Conservation (phyloP, 2,329 filamentous ascomycete species). For the Monosporascus sp. region DNA sequence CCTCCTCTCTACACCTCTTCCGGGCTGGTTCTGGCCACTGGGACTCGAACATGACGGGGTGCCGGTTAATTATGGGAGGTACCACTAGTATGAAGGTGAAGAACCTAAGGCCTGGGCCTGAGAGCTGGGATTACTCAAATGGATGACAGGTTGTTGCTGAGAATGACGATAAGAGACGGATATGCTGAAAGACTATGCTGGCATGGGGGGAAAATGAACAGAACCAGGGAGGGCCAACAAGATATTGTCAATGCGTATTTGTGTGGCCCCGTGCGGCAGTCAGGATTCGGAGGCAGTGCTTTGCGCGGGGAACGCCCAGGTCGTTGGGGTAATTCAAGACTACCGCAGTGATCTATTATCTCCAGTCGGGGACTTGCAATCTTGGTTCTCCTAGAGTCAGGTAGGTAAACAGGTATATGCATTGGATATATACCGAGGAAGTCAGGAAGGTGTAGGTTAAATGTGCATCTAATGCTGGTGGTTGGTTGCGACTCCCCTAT, state of each 20-base stretch:
- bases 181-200: neutral
- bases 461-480: too few relatives aligned
- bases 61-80: neutral
- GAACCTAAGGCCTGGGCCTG: too few relatives aligned
- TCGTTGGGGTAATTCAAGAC: too few relatives aligned
- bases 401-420: too few relatives aligned
- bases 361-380: too few relatives aligned
- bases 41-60: slow-evolving; percentile 11
- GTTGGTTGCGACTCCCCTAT: too few relatives aligned
- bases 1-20: slow-evolving; percentile 25
- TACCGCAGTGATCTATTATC: too few relatives aligned
- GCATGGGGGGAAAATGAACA: neutral
- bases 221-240: neutral
- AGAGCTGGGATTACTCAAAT: neutral
- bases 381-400: too few relatives aligned
- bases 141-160: neutral
- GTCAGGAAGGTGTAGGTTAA: too few relatives aligned
- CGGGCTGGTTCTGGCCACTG: slow-evolving; percentile 16
- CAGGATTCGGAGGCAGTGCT: neutral
- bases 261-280: neutral
- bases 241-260: neutral
- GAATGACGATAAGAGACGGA: neutral
- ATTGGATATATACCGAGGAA: too few relatives aligned
- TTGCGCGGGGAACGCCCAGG: neutral
- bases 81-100: too few relatives aligned